Base-by-base conservation (phyloP, 768 basidiomycete species). In the Multifurca ochricompacta region DNA sequence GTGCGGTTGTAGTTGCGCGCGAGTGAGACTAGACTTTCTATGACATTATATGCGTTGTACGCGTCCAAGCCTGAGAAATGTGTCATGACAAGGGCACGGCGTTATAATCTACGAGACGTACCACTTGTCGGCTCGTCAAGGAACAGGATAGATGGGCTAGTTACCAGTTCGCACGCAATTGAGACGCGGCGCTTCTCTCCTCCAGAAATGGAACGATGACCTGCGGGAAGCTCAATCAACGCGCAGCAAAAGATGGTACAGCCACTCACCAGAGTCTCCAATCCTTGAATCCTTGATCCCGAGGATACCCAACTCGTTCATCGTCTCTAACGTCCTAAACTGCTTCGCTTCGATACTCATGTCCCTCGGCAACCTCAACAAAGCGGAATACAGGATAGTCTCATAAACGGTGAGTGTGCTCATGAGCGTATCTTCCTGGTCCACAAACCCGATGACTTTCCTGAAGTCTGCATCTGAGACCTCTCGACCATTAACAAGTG, bases 341-440 rank as follows among this genome's bases (percentile, higher is more conserved):
- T 88, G 85, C 78, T 99, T 98, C n/a, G 93, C 93, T 69, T 86
- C 87, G 47, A 84, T 74, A 58, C 89, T 90, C 95, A 98, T 98
- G 61, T 96, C 93, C 62, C 93, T 72, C 13, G 96, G 96, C 25
- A 99, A 68, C 60, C 96, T 72, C 63, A 99, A 68, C 43, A 98
- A 66, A 11, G 96, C 96, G 48, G 90, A 93, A 66, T 96, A 96
- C 49, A 98, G 68, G 16, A 99, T 86, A 0, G 94, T 97, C 75
- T 99, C 96, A 68, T 97, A 98, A 19, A 98, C 96, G 3, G 95
- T 99, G 70, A 98, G 73, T 7, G 95, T 98, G 65, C 86, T 81
- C 88, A 99, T 95, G 59, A 99, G 71, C 9, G 92, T 96, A 68
- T 99, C 96, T 68, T 98, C 96, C 69, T 99, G 96, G 66, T 99